Evolutionary conservation across 306 rosid species (phyloP), one percentile per base, ranked within the genome.

Genomic region (Abrus pulchellus): DNA sequence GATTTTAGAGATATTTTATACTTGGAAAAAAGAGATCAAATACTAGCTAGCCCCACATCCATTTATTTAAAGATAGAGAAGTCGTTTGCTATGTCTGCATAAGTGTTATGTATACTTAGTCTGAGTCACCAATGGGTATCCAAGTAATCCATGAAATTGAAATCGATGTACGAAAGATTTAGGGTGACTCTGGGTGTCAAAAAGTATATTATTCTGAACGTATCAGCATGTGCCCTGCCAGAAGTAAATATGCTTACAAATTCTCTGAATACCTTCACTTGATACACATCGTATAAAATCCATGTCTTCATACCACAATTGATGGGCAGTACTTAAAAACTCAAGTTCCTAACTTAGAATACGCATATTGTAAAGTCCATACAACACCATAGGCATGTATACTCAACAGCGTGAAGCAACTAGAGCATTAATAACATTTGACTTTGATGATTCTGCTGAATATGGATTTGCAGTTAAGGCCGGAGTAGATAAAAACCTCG

Each of bases 391-490:
- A 52, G 68, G 49, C 75, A 78, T 5, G 73, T 68, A 78, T 5
- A 73, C 6, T 48, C 29, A 13, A 43, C 13, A 12, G 8, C 32
- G 41, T 38, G 12, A 56, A 44, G 33, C 77, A 79, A 20, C 3
- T 36, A 36, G 6, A n/a, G 66, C 48, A 72, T 63, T 62, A 28
- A 72, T 38, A 53, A 43, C 12, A 73, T 64, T 64, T 59, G 80
- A 81, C 33, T 52, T 72, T n/a, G 79, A 72, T 61, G 55, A 8
- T 11, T 65, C 10, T 38, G 67, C 74, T 62, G 7, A 59, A 20
- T 27, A 27, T 34, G 64, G 64, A 29, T 61, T 38, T 80, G 72
- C 20, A 60, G 27, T 66, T 52, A 60, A 44, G 40, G 3, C 54
- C 54, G 10, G 14, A 63, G 9, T 52, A 65, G 1, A 52, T 36